Conservation (phyloP, 148 eudicot species). For the Linanthus parryae region DNA sequence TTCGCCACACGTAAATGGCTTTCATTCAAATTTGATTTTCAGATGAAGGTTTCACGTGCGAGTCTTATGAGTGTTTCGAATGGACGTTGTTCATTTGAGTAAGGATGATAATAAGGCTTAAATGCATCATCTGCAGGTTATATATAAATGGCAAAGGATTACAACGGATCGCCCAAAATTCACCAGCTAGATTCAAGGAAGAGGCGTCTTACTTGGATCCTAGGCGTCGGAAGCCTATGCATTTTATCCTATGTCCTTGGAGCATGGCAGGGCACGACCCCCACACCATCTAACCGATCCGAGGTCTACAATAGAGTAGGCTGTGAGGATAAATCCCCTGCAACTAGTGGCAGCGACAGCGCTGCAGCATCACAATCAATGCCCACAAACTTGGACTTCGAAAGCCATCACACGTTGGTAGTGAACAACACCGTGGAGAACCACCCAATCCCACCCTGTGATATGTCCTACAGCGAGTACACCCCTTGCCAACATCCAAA, state of each 20-base stretch:
- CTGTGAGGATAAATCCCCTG: slow-evolving; percentile 23
- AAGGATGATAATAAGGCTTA: too few species aligned
- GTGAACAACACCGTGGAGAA: slow-evolving; percentile 25
- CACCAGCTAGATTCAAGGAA: slow-evolving; percentile 45
- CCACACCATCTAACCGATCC: slow-evolving; percentile 25
- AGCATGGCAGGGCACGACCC: slow-evolving; percentile 54
- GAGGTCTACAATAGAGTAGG: slow-evolving; percentile 27
- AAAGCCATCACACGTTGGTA: slow-evolving; percentile 58
- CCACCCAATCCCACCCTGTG: slow-evolving; percentile 52
- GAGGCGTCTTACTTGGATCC: slow-evolving; percentile 57
- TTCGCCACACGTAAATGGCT: too few species aligned
- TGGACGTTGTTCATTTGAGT: too few species aligned
- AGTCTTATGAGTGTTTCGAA: too few species aligned
- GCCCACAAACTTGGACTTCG: slow-evolving; percentile 43
- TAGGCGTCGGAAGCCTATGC: slow-evolving; percentile 64
- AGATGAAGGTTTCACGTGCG: too few species aligned
- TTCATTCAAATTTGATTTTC: too few species aligned
- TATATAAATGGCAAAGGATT: slow-evolving; percentile 67
- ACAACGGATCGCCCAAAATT: slow-evolving; percentile 64
- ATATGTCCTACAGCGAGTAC: slow-evolving; percentile 62
- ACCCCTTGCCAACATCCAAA: slow-evolving; percentile 73
- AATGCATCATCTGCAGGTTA: neutral
- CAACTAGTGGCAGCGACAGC: neutral
- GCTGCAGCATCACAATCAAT: slow-evolving; percentile 12
- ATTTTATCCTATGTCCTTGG: slow-evolving; percentile 66